Percentiles rank a stretch among this genome's conserved stretches.
These are phyloP conservation scores for Mytilinidion resinicola DNA, from an alignment of 495 filamentous ascomycete genomes.

Conservation along the genomic window DNA sequence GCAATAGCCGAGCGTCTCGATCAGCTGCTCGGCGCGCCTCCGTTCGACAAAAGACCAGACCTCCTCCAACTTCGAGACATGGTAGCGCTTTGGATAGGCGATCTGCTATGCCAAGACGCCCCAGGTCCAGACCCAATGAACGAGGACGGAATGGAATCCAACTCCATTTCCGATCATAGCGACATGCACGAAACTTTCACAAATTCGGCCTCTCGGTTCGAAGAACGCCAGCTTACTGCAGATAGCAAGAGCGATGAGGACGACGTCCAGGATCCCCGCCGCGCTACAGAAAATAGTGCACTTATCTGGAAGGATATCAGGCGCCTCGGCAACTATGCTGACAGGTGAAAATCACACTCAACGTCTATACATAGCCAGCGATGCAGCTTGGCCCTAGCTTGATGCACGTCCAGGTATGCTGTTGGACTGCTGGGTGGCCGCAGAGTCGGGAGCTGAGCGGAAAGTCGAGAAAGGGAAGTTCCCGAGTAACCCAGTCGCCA, in stretches of 20 bases:
- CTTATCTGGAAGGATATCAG: neutral
- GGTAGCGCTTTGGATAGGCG: conserved; percentile 61
- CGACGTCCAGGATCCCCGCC: neutral
- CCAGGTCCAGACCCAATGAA: neutral
- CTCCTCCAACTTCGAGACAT: conserved; percentile 60
- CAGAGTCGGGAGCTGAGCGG: neutral
- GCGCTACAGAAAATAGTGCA: neutral
- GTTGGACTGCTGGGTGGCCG: neutral
- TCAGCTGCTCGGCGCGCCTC: conserved; percentile 53
- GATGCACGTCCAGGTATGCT: neutral
- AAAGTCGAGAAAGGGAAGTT: neutral
- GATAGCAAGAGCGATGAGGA: neutral
- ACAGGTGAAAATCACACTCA: neutral
- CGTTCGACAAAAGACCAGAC: conserved; percentile 53
- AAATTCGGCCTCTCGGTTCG: neutral
- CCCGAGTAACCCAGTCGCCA: neutral
- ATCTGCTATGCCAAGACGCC: conserved; percentile 38
- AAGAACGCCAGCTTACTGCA: neutral
- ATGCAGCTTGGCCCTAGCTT: neutral
- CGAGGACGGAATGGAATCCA: neutral
- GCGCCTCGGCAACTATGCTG: neutral
- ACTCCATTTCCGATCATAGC: neutral
- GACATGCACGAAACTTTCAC: neutral
- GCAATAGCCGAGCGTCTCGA: conserved; percentile 60
- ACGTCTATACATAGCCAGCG: neutral